These are phyloP conservation scores for Rhodosorus marinus DNA, from an alignment of 23 red algal genomes.

Conservation along the genomic window DNA sequence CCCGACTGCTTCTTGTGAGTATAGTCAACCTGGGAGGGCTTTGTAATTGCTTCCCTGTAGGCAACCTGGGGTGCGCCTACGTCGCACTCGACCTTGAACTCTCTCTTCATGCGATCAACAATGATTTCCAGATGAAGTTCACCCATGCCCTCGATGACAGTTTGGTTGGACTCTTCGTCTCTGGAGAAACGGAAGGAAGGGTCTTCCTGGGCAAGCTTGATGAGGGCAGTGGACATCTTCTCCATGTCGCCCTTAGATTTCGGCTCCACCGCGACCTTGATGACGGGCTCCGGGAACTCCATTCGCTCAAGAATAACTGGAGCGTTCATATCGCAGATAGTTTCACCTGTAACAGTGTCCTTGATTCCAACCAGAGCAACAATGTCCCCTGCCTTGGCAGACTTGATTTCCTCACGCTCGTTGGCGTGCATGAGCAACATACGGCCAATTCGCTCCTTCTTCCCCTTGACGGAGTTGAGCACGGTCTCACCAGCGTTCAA, in stretches of 20 bases:
- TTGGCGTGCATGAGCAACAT: conserved; percentile 98
- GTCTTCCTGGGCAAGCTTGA: conserved; percentile 87
- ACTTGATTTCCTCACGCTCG: conserved; percentile 86
- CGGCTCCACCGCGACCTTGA: conserved; percentile 91
- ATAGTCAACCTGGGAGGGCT: conserved; percentile 53
- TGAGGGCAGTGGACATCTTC: conserved; percentile 77
- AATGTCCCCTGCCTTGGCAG: conserved; percentile 85
- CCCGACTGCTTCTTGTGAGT: conserved; percentile 99
- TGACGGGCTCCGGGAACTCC: conserved; percentile 96
- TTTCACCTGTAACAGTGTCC: conserved; percentile 95
- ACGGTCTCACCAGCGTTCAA: conserved; percentile 57
- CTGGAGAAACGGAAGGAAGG: conserved; percentile 93
- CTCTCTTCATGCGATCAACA: conserved; percentile 93
- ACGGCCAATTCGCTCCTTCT: conserved; percentile 75
- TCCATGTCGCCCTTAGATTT: conserved; percentile 91
- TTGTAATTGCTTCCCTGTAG: conserved; percentile 91
- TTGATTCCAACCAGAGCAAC: conserved; percentile 88
- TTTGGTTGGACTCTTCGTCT: conserved; percentile 94
- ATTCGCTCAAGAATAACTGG: conserved; percentile 97
- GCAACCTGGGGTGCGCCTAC: conserved; percentile 88
- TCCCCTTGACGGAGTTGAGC: conserved; percentile 75
- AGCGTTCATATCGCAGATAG: conserved; percentile 51
- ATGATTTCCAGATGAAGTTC: conserved; percentile 99
- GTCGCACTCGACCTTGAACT: conserved; percentile 96
- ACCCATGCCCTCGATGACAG: conserved; percentile 96